Evolutionary conservation across 768 basidiomycete genomes (phyloP).

Genomic region (Naganishia onofrii): DNA sequence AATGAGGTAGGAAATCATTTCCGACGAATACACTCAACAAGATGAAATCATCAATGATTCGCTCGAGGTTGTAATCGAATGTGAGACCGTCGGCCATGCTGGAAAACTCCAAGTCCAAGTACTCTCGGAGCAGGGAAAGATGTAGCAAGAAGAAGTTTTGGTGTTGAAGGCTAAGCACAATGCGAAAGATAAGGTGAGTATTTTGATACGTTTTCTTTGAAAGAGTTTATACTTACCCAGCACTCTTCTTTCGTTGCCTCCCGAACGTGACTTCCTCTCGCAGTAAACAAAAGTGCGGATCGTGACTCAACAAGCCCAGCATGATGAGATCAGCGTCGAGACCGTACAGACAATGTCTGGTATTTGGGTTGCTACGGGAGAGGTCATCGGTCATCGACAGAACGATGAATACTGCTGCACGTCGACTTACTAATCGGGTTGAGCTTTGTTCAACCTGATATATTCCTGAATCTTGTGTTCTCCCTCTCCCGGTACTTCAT

Average conservation of each 20-base stretch:
- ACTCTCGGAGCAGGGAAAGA: conserved; percentile 90
- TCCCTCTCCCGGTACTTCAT: conserved; percentile 97
- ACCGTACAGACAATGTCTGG: conserved; percentile 96
- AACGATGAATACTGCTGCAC: conserved; percentile 25
- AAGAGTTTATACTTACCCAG: conserved; percentile 54
- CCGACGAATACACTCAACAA: conserved; percentile 94
- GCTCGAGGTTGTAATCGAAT: conserved; percentile 85
- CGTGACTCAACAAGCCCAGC: conserved; percentile 93
- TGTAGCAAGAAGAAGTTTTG: conserved; percentile 94
- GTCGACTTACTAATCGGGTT: conserved; percentile 67
- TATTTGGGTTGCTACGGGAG: conserved; percentile 71
- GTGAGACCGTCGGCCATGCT: conserved; percentile 58
- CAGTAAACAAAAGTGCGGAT: conserved; percentile 95
- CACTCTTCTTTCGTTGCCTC: conserved; percentile 69
- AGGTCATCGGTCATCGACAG: not conserved
- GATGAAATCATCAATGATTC: conserved; percentile 96
- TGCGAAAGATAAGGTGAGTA: conserved; percentile 16
- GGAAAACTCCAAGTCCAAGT: conserved; percentile 90
- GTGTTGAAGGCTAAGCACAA: conserved; percentile 46
- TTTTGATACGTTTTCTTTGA: conserved; percentile 2
- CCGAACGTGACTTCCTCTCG: conserved; percentile 99
- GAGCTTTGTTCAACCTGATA: conserved; percentile 88
- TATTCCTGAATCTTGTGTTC: conserved; percentile 99
- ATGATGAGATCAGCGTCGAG: conserved; percentile 98
- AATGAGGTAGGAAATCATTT: conserved; percentile 93